These are phyloP conservation scores for Pleurotus eryngii DNA, from an alignment of 768 basidiomycete species.

Conservation along the genomic window DNA sequence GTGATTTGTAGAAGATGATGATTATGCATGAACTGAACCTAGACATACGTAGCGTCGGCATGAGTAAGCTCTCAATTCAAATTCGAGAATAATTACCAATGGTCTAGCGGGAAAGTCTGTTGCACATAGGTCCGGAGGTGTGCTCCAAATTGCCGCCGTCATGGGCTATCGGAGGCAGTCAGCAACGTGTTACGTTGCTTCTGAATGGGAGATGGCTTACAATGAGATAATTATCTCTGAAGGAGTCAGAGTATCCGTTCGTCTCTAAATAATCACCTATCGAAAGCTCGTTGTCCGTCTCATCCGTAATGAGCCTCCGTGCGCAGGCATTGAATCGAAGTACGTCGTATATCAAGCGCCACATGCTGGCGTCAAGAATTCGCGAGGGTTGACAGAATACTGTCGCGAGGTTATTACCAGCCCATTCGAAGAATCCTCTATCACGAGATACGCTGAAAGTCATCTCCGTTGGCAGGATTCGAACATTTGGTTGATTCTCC, in stretches of 20 bases:
- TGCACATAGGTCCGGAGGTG: slow-evolving; percentile 65
- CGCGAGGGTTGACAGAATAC: slow-evolving; percentile 68
- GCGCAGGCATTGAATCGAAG: slow-evolving; percentile 72
- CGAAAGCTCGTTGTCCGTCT: slow-evolving; percentile 24
- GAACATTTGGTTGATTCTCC: slow-evolving; percentile 40
- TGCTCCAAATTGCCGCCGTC: slow-evolving; percentile 81
- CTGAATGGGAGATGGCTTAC: slow-evolving; percentile 33
- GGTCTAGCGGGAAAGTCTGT: slow-evolving; percentile 71
- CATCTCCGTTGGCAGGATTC: slow-evolving; percentile 64
- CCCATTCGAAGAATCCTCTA: slow-evolving; percentile 71
- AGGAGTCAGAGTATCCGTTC: slow-evolving; percentile 63
- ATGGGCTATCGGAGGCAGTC: slow-evolving; percentile 49
- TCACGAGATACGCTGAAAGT: slow-evolving; percentile 77
- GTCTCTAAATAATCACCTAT: slow-evolving; percentile 59
- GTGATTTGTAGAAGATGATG: slow-evolving; percentile 71
- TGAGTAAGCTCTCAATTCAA: background rate
- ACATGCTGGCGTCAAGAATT: slow-evolving; percentile 61
- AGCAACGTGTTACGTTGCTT: no score
- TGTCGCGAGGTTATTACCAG: slow-evolving; percentile 56
- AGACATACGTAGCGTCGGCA: background rate
- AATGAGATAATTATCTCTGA: slow-evolving; percentile 73
- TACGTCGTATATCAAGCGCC: slow-evolving; percentile 71
- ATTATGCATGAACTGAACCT: slow-evolving; percentile 73
- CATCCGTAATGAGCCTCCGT: slow-evolving; percentile 38
- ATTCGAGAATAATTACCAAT: slow-evolving; percentile 34